Evolutionary conservation across 108 stramenopile genomes (phyloP), one percentile per base, ranked within the genome.

Genomic region (Aurantiochytrium sp.): DNA sequence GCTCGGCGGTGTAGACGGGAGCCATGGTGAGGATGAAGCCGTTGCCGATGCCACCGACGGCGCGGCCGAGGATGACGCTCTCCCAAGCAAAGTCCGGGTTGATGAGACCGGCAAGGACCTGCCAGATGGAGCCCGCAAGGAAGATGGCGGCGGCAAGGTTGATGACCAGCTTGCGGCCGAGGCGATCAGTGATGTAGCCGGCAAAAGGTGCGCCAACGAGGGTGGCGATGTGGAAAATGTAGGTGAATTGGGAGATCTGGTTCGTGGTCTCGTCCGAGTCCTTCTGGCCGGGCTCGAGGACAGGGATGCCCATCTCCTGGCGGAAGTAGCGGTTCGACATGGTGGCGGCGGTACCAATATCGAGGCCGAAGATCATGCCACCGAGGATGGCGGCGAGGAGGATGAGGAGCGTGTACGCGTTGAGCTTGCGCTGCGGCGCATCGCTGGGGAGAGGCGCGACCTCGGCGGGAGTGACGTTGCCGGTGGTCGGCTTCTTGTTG

Each of bases 171-270:
- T 83, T 83, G 51, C 76, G 76, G 51, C 76, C 76, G 51, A 53
- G 25, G 49, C 51, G 45, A 53, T 83, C 76, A 10, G 76, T 53
- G 51, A 83, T 83, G 76, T 25, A 83, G 51, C 76, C 76, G 51
- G 76, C 45, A 23, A 83, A 83, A 23, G 76, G 76, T 14, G 76
- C 76, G n/a, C 76, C 76, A 2, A 83, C 76, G n/a, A 83, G 76
- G 28, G 49, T 25, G 51, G 76, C 51, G 45, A 53, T 53, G 51
- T 83, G 76, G 76, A 83, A 83, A 45, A 83, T 23, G 45, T 53
- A 47, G 51, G 76, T 53, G 28, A 83, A 83, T 4, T 53, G 45
- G 10, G 49, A 53, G 76, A 83, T 83, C 51, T 83, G 45, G 45
- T 47, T 53, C 49, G 76, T 53, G 28, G 51, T 53, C 51, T 83